Evolutionary conservation across 441 rosid species (phyloP), one percentile per base, ranked within the genome.

Genomic region (Eutrema salsugineum): DNA sequence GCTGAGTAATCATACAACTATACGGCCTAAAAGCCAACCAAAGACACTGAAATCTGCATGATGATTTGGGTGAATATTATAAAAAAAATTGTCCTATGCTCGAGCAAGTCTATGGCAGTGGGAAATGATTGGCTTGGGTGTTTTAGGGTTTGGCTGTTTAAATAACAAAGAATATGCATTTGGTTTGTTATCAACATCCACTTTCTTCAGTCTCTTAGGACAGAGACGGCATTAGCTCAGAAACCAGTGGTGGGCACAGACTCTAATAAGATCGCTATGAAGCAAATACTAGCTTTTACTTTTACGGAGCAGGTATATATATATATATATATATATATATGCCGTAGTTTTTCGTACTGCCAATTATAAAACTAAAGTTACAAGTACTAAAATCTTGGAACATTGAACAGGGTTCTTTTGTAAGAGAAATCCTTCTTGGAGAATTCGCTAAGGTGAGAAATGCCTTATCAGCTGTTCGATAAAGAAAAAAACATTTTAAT

Each of bases 381-480:
- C 48, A 57, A 50, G 40, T 48, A 20, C 35, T 36, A 9, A 43
- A 16, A 53, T 36, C 43, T 59, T 74, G 42, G 39, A 62, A 47
- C 66, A 14, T 78, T 83, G 72, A 64, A 70, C 85, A 94, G 99
- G 99, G 97, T 63, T 76, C 90, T 39, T 88, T 90, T 76, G 88
- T 91, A 72, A 89, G 97, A 85, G 97, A 94, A 77, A 88, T 94
- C 72, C 82, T 94, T 74, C 84, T 94, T 83, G 85, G 79, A 78
- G 99, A 94, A 80, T 79, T 91, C 47, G 88, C 97, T 10, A 94
- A 94, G 97, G 99, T 92, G 75, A 54, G 78, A 44, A 48, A 27
- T 17, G 30, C 60, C 51, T 44, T 35, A 40, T 35, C 3, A 40
- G 58, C 59, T 47, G 5, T 57, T 64, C 3, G 35, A 24, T 47